Evolutionary conservation across 1,284 basidiomycete species (phyloP).

Genomic region (Trichosporon ovoides): DNA sequence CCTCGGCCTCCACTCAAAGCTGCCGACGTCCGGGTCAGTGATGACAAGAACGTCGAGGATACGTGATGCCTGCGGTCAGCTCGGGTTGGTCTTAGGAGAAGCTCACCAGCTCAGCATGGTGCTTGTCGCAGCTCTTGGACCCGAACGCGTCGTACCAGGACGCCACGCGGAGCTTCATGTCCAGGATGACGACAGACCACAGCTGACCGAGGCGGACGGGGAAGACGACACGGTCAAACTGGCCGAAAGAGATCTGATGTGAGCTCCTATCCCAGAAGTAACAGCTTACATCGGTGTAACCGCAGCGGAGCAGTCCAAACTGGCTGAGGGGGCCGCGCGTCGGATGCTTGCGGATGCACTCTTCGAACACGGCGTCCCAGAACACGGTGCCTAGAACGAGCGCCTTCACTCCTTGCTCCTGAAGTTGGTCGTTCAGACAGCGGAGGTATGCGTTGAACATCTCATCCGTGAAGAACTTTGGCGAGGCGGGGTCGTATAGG

Average conservation of each 20-base stretch:
- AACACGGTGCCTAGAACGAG: neutral
- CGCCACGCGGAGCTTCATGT: neutral
- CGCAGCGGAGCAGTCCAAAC: neutral
- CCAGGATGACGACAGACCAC: neutral
- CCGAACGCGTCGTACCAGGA: neutral
- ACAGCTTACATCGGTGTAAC: neutral
- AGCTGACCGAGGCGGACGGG: neutral
- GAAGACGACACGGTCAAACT: slow-evolving; percentile 1
- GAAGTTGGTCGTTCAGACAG: neutral
- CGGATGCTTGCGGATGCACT: neutral
- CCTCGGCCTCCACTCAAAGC: neutral
- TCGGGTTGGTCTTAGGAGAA: neutral
- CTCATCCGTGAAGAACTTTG: neutral
- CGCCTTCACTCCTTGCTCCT: neutral
- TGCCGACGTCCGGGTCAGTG: neutral
- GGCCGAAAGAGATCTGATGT: neutral
- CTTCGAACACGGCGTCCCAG: neutral
- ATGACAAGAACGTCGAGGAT: neutral
- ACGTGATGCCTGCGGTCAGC: neutral
- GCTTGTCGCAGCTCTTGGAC: neutral
- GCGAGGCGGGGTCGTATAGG: neutral
- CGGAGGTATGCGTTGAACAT: neutral
- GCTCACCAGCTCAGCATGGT: neutral
- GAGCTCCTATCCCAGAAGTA: neutral
- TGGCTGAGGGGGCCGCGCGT: neutral